Conservation (phyloP, 495 filamentous ascomycete species). For the Penicillium dipodomyicola region DNA sequence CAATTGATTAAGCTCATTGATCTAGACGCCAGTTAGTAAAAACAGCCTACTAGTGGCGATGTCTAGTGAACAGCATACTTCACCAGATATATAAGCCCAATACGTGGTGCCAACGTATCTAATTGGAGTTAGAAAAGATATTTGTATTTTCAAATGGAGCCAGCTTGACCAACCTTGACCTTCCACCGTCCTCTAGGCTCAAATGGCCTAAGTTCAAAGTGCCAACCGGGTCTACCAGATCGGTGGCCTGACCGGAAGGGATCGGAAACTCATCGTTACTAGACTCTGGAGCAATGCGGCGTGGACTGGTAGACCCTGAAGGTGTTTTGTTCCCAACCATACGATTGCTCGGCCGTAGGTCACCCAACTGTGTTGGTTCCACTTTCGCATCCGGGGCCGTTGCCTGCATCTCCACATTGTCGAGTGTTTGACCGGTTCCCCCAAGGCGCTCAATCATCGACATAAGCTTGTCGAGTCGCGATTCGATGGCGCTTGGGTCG, state of each 20-base stretch:
- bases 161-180: constrained; percentile 37
- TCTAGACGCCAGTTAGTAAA: constrained; percentile 24
- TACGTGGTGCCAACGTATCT: constrained; percentile 54
- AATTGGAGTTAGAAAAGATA: constrained; percentile 8
- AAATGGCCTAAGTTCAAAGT: constrained; percentile 48
- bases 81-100: constrained; percentile 52
- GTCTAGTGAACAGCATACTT: constrained; percentile 29
- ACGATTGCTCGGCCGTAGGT: constrained; percentile 20
- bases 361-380: constrained; percentile 21
- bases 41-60: background rate
- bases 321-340: constrained; percentile 15
- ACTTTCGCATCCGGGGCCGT: constrained; percentile 23
- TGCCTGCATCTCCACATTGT: constrained; percentile 25
- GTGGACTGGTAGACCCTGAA: constrained; percentile 35
- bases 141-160: background rate
- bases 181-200: constrained; percentile 47
- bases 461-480: constrained; percentile 46
- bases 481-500: constrained; percentile 41
- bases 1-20: constrained; percentile 49
- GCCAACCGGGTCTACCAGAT: constrained; percentile 46
- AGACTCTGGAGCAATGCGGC: constrained; percentile 33
- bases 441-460: constrained; percentile 46
- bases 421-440: constrained; percentile 31
- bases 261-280: constrained; percentile 52
- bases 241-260: constrained; percentile 44